These are phyloP conservation scores for Solanum appendiculatum DNA, from an alignment of 257 asterid genomes.

Conservation along the genomic window DNA sequence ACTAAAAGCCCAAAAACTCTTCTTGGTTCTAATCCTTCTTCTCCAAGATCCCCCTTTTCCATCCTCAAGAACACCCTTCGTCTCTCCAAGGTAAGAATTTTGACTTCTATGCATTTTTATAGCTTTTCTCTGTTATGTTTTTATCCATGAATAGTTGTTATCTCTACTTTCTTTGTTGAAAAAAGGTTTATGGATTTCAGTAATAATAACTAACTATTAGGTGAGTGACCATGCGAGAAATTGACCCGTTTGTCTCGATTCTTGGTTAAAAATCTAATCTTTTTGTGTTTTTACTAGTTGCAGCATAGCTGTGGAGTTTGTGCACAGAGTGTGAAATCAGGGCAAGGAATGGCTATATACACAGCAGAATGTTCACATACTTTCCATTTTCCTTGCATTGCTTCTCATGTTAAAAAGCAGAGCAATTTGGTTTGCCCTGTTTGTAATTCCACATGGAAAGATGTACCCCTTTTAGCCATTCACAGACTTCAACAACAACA, in stretches of 20 bases:
- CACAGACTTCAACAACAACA: constrained; percentile 24
- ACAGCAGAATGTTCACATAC: constrained; percentile 89
- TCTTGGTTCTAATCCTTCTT: constrained; percentile 48
- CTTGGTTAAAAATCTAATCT: background rate
- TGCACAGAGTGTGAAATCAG: constrained; percentile 61
- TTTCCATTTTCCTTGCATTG: constrained; percentile 83
- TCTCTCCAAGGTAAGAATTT: constrained; percentile 45
- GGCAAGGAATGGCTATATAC: constrained; percentile 77
- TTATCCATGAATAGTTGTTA: background rate
- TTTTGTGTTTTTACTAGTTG: background rate
- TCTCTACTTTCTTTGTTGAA: background rate
- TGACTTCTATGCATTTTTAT: background rate
- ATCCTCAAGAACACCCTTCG: constrained; percentile 82
- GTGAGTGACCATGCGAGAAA: too few relatives aligned
- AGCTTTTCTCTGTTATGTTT: background rate
- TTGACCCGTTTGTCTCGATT: background rate
- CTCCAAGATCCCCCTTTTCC: constrained; percentile 95
- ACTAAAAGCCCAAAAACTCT: constrained; percentile 21
- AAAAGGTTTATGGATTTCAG: too few relatives aligned
- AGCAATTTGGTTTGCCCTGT: constrained; percentile 59
- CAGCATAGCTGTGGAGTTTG: constrained; percentile 87
- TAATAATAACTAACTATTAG: too few relatives aligned
- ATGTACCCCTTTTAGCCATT: constrained; percentile 58
- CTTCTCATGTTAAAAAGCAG: constrained; percentile 43
- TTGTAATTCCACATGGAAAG: constrained; percentile 66